phyloP scores from a whole-genome alignment of 2,329 filamentous ascomycete genomes.

The Magnaporthiopsis rhizophila region DNA sequence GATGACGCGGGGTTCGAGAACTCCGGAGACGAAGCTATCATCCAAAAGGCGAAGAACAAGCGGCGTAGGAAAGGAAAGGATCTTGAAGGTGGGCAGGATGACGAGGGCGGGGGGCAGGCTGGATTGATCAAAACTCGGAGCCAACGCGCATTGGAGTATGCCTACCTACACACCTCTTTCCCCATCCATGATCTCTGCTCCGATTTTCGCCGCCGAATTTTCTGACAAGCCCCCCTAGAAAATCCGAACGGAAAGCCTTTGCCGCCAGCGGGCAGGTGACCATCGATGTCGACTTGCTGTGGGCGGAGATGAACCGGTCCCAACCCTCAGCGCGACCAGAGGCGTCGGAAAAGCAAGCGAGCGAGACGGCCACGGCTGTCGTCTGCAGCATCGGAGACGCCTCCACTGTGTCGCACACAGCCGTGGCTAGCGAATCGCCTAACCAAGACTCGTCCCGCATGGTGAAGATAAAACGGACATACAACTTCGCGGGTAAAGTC shows the following conservation, averaged over 20 bases:
- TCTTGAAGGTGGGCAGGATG: slow-evolving; percentile 21
- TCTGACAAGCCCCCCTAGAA: slow-evolving; percentile 26
- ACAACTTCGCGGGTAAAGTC: slow-evolving; percentile 66
- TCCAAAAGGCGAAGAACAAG: slow-evolving; percentile 53
- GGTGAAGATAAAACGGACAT: slow-evolving; percentile 62
- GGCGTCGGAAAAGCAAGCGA: slow-evolving; percentile 2
- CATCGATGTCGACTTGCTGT: slow-evolving; percentile 63
- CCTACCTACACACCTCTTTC: slow-evolving; percentile 8
- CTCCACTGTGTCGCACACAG: slow-evolving; percentile 7
- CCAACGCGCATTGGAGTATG: slow-evolving; percentile 58
- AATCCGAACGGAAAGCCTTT: slow-evolving; percentile 47
- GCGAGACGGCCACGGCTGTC: slow-evolving; percentile 9
- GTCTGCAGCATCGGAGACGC: not conserved
- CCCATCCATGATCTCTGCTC: not conserved
- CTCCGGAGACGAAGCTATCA: slow-evolving; percentile 65
- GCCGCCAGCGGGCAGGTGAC: slow-evolving; percentile 53
- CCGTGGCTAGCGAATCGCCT: slow-evolving; percentile 14
- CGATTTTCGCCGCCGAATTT: not conserved
- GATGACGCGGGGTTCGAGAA: slow-evolving; percentile 51
- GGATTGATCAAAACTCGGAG: slow-evolving; percentile 65
- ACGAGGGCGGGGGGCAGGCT: slow-evolving; percentile 41
- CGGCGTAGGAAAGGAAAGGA: slow-evolving; percentile 38
- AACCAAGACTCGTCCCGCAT: slow-evolving; percentile 25
- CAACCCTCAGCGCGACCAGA: not conserved
- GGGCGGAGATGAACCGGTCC: slow-evolving; percentile 51